Base-by-base conservation (phyloP, 805 yeast species). In the Spencermartinsiella europaea region DNA sequence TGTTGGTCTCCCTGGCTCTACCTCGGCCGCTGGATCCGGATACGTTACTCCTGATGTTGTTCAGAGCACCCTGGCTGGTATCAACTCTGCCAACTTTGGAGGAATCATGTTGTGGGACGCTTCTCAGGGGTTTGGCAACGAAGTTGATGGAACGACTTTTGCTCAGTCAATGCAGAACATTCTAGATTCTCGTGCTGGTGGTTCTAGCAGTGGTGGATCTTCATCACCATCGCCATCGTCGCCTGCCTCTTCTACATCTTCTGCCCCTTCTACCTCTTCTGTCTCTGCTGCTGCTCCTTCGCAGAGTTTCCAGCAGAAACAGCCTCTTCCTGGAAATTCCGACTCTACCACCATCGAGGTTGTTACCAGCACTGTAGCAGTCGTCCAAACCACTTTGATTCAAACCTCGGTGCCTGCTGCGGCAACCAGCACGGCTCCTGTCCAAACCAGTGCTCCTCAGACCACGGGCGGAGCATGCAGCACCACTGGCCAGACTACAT, bases 91-190 rank as follows among this genome's bases (percentile, higher is more conserved):
- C 7, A 39, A 78, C 50, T 76, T 89, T 55, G 83, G 83, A 19
- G 85, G 89, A 28, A 77, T 90, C 59, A 79, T 83, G 75, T 68
- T 89, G 50, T 90, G 98, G 97, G 95, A 88, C 55, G 85, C 88
- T 14, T 71, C 83, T 7, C 79, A 78, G 53, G 77, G 77, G 16
- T 74, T 75, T 57, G 64, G 71, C 49, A 73, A 77, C 53, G 69
- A 73, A 45, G 69, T 71, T 33, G 69, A 70, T 48, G 82, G 76
- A 33, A 58, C 52, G 21, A 51, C 72, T 12, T 76, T 73, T 50
- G 74, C 73, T 12, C 62, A 59, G 27, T 69, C 66, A 34, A 60
- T 79, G 63, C 76, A 76, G 61, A 49, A 61, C 21, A 59, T 74
- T 37, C 61, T 79, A 53, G 62, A 60, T 12, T 34, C 31, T 27